Conservation (phyloP, 1,284 basidiomycete genomes). For the Ceratorhiza oryzae-sativae region DNA sequence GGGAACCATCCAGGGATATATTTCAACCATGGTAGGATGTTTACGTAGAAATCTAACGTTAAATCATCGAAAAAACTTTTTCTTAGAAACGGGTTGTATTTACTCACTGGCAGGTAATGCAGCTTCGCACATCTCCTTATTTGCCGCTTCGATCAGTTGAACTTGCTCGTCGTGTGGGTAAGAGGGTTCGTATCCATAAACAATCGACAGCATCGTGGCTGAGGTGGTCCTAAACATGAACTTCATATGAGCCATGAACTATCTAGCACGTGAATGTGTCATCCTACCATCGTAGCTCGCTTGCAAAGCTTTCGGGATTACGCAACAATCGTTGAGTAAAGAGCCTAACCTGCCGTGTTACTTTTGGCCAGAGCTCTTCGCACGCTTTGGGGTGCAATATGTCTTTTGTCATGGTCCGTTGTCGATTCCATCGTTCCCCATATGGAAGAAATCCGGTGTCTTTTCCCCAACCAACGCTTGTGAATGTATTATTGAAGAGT, state of each 20-base stretch:
- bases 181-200: slow-evolving; percentile 11
- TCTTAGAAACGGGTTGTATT: background rate
- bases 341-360: background rate
- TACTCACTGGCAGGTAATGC: slow-evolving; percentile 16
- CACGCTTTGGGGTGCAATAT: background rate
- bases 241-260: too few species aligned
- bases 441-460: background rate
- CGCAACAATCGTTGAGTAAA: background rate
- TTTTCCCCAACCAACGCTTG: slow-evolving; percentile 11
- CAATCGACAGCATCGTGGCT: background rate
- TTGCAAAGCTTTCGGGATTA: background rate
- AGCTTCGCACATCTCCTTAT: background rate
- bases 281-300: background rate
- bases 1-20: slow-evolving; percentile 37
- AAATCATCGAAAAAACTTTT: background rate
- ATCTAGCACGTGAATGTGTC: background rate
- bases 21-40: slow-evolving; percentile 6
- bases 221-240: background rate
- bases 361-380: background rate
- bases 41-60: slow-evolving; percentile 1
- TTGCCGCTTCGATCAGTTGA: background rate
- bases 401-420: background rate
- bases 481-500: background rate
- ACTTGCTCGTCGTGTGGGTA: background rate
- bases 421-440: background rate